Conservation (phyloP, 1,139 yeast genomes). For the Blastobotrys malaysiensis region DNA sequence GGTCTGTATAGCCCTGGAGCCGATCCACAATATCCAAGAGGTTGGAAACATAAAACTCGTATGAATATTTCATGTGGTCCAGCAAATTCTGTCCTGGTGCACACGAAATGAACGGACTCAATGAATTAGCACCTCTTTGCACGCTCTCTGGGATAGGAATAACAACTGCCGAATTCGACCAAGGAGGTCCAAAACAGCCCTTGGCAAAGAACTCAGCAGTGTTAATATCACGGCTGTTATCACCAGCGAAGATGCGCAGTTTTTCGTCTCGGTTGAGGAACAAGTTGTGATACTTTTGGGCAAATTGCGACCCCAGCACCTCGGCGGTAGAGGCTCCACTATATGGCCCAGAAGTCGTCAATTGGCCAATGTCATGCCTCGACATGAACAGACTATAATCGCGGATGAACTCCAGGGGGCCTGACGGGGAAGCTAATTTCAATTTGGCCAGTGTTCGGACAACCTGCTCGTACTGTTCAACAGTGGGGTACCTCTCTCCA, state of each 20-base stretch:
- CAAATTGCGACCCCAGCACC: constrained; percentile 11
- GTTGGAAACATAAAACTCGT: constrained; percentile 3
- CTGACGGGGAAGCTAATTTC: constrained; percentile 7
- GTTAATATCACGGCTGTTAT: constrained; percentile 14
- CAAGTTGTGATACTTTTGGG: constrained; percentile 11
- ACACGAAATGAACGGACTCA: constrained; percentile 13
- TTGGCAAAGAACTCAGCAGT: constrained; percentile 17
- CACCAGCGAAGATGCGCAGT: constrained; percentile 16
- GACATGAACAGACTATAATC: constrained; percentile 13
- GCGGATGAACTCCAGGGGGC: constrained; percentile 16
- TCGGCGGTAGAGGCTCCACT: constrained; percentile 14
- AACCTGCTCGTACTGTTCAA: constrained; percentile 6
- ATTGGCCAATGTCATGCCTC: constrained; percentile 11
- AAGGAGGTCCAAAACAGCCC: constrained; percentile 13
- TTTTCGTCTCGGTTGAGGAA: not conserved
- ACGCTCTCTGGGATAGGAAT: constrained; percentile 7
- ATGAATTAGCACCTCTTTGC: constrained; percentile 9
- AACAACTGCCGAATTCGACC: constrained; percentile 2
- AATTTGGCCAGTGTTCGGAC: constrained; percentile 5
- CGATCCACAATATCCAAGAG: constrained; percentile 7
- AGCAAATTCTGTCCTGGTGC: constrained; percentile 1
- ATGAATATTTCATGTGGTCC: constrained; percentile 7
- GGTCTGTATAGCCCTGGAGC: constrained; percentile 4
- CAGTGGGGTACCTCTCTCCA: constrained; percentile 19
- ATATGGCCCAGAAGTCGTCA: constrained; percentile 18